Evolutionary conservation across 225 moss, liverwort and hornwort species (phyloP), one percentile per base, ranked within the genome.

Genomic region (Bryoerythrophyllum caledonicum): DNA sequence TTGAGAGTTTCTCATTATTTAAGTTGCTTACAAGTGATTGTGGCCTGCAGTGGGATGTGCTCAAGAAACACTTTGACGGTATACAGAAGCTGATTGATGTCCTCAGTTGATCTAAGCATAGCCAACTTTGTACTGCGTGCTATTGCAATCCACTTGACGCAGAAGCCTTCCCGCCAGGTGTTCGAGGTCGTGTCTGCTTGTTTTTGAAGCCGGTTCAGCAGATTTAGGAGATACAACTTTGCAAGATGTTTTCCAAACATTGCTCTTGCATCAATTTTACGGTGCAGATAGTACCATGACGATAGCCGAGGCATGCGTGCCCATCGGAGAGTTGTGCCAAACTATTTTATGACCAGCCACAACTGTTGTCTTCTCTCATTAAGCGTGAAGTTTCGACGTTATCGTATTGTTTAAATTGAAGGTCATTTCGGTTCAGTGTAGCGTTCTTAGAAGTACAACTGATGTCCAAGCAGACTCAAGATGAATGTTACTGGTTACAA

Each of bases 11-110:
- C 19, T 17, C 19, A 49, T 19, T 1, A 19, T 19, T 49, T 19
- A 49, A 30, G 14, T 70, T 52, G 41, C 80, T 82, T 27, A 82
- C 66, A 28, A n/a, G 51, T 49, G 63, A 34, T 40, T 63, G 40
- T 85, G 72, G 27, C n/a, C 73, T 76, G 85, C 88, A 88, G 88
- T 88, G 88, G 85, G 76, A 79, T 57, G 5, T 74, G n/a, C 71
- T 88, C 28, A 77, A 70, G 70, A 70, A 65, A 9, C 76, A 88
- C 70, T 23, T 85, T 24, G 51, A 76, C 65, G 85, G 70, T 59
- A 70, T 88, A 41, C 77, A 80, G 65, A 70, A 83, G 26, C 56
- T 81, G 73, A 58, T 85, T 14, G 32, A 70, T 41, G 82, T 68
- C 43, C 75, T 88, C 3, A 69, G 69, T 63, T 88, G 73, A 85